A percentile compares a stretch with the other conserved stretches of the same genome.
These are phyloP conservation scores for Botrytis squamosa DNA, from an alignment of 2,329 filamentous ascomycete species.

Conservation along the genomic window DNA sequence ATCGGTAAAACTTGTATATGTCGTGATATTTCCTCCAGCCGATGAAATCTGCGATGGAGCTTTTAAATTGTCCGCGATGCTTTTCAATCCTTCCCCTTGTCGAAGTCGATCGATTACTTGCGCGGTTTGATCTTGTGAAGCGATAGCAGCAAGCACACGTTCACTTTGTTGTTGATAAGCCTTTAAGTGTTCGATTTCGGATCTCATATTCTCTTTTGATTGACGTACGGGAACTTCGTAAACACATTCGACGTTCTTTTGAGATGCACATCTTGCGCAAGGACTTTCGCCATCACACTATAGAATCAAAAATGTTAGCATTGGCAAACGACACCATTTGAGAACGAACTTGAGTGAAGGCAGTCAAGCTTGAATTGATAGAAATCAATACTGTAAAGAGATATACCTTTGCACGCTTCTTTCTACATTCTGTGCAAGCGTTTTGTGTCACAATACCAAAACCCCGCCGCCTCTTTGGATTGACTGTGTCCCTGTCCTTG, in stretches of 20 bases:
- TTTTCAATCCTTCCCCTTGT: conserved; percentile 53
- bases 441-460: conserved; percentile 37
- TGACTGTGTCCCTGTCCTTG: conserved; percentile 21
- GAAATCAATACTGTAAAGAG: background rate
- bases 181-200: conserved; percentile 58
- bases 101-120: conserved; percentile 55
- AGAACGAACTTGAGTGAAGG: too few relatives aligned
- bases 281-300: conserved; percentile 59
- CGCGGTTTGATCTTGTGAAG: conserved; percentile 38
- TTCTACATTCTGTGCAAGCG: conserved; percentile 39
- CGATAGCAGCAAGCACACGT: conserved; percentile 54
- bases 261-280: conserved; percentile 51
- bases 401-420: conserved; percentile 38
- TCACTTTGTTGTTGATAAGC: conserved; percentile 55
- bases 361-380: background rate
- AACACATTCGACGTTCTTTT: conserved; percentile 55
- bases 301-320: background rate
- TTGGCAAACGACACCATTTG: background rate
- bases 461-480: conserved; percentile 35
- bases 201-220: conserved; percentile 60
- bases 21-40: conserved; percentile 33
- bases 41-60: conserved; percentile 36
- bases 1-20: conserved; percentile 42
- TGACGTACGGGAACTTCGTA: conserved; percentile 64
- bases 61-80: conserved; percentile 55